Evolutionary conservation across 2,329 filamentous ascomycete genomes (phyloP), one percentile per base, ranked within the genome.

Genomic region (Microcyclosporella mali): DNA sequence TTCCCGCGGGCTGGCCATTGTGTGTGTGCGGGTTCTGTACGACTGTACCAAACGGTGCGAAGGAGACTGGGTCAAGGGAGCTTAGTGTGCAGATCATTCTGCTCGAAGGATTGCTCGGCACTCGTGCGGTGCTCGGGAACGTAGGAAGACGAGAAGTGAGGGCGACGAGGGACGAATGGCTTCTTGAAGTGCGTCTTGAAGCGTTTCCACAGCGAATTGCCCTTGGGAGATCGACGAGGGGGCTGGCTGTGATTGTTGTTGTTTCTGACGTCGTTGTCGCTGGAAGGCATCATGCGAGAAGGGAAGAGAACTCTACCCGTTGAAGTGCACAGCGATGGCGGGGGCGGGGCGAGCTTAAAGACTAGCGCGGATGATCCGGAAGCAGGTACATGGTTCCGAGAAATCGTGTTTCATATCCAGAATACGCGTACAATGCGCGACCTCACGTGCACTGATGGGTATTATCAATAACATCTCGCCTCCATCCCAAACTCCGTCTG

Each of bases 31-130:
- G 47, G 61, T 90, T 87, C 61, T 81, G 70, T 55, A 95, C 77
- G 35, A 92, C 87, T 42, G 85, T 82, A 62, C 92, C 92, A 65
- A 94, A 98, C 33, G 78, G 74, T 11, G 79, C 71, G 66, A 95
- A 97, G 40, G 77, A 69, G 3, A 72, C 69, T 34, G 77, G 75
- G 7, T 80, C 84, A 40, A 95, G 77, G n/a, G 79, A 78, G 53
- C 75, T 69, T 7, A 84, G 75, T 51, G 40, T 43, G 17, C 70
- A 70, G 53, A 92, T 65, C 36, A 61, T 55, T 48, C 67, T 61
- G 56, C 58, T 62, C 36, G 65, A 62, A 49, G 62, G 55, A 53
- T 57, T 66, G 66, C 19, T 47, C 50, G 8, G 43, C 17, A 25
- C 41, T 31, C 7, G 36, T 36, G 2, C 40, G 38, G 16, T 40